Evolutionary conservation across 192 early-diverging fungal genomes (phyloP).

Genomic region (Dissophora globulifera): DNA sequence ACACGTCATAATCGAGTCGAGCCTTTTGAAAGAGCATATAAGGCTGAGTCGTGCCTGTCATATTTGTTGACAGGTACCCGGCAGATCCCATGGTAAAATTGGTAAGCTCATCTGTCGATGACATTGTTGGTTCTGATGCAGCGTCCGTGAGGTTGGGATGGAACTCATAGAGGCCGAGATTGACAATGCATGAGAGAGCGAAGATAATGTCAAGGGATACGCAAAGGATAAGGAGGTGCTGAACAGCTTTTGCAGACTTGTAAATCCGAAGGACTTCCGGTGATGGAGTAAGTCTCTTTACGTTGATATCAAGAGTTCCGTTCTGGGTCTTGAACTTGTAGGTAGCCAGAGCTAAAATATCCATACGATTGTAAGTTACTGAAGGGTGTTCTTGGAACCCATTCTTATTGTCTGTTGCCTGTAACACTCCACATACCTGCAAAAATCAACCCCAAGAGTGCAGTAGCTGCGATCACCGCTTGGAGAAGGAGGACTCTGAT

Average conservation of each 20-base stretch:
- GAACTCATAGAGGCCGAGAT: not conserved
- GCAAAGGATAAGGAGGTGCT: slow-evolving; percentile 5
- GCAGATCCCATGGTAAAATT: not conserved
- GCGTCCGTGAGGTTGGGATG: not conserved
- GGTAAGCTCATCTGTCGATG: too few relatives aligned
- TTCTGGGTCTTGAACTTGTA: slow-evolving; percentile 11
- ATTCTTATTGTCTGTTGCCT: too few relatives aligned
- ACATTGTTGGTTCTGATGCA: not conserved
- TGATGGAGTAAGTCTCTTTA: slow-evolving; percentile 14
- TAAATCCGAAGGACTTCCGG: slow-evolving; percentile 11
- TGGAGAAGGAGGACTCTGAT: not conserved
- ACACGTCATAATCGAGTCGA: slow-evolving; percentile 5
- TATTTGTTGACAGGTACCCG: too few relatives aligned
- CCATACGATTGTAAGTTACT: not conserved
- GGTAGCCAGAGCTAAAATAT: not conserved
- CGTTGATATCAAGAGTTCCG: slow-evolving; percentile 5
- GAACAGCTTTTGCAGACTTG: slow-evolving; percentile 1
- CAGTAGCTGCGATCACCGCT: not conserved
- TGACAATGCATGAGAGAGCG: not conserved
- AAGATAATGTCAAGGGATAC: slow-evolving; percentile 2
- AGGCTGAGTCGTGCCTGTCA: too few relatives aligned
- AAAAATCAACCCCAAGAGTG: not conserved
- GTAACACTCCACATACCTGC: not conserved
- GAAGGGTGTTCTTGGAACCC: too few relatives aligned
- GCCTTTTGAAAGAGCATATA: not conserved